Conservation (phyloP, 371 early-diverging fungal genomes). For the Mucor mucedo region DNA sequence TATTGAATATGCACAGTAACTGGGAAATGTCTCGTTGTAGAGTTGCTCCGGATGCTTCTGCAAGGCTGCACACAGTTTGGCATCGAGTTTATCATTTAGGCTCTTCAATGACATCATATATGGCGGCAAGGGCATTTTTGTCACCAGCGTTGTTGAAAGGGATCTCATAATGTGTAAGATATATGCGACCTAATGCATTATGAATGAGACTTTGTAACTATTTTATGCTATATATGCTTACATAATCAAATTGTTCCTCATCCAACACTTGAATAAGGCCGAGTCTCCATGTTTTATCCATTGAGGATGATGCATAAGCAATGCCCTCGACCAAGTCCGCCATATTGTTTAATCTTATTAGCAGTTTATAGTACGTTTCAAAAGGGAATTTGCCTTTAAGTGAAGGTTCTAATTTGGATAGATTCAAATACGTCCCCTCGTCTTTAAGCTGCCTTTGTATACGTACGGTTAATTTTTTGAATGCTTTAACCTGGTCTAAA, state of each 20-base stretch:
- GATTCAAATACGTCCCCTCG: constrained; percentile 31
- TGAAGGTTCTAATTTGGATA: constrained; percentile 44
- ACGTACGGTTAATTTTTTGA: constrained; percentile 32
- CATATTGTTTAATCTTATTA: constrained; percentile 46
- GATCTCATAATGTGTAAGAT: constrained; percentile 43
- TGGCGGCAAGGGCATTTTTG: constrained; percentile 51
- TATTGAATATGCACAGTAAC: constrained; percentile 38
- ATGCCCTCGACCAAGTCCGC: constrained; percentile 42
- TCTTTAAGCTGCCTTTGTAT: constrained; percentile 47
- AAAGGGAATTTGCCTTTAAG: constrained; percentile 46
- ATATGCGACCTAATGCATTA: constrained; percentile 23
- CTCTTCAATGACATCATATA: constrained; percentile 38
- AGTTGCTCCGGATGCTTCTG: constrained; percentile 23
- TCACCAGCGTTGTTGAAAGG: constrained; percentile 37
- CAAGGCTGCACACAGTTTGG: constrained; percentile 22
- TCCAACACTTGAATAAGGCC: constrained; percentile 23
- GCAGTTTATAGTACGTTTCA: constrained; percentile 24
- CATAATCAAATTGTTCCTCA: constrained; percentile 38
- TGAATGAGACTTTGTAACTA: neutral
- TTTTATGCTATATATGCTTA: neutral
- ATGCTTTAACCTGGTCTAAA: constrained; percentile 28
- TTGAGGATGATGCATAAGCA: constrained; percentile 26
- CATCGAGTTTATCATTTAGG: constrained; percentile 24
- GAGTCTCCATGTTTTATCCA: constrained; percentile 28
- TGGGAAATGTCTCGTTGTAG: constrained; percentile 30